Percentiles rank a stretch among this genome's conserved stretches.
These are phyloP conservation scores for Beauveria asiatica DNA, from an alignment of 2,329 filamentous ascomycete species.

Conservation along the genomic window DNA sequence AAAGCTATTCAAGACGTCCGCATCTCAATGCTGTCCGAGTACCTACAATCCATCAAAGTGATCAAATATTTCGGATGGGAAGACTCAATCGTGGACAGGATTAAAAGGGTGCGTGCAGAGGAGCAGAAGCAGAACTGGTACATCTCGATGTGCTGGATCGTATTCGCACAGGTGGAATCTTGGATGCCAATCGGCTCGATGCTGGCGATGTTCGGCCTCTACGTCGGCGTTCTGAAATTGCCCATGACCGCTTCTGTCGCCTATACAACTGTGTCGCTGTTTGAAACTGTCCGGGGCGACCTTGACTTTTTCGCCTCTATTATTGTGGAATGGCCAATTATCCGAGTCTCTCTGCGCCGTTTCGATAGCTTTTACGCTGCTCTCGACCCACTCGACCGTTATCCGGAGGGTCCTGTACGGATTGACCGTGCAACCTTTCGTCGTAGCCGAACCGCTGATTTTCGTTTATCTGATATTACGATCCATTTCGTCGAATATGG, in stretches of 20 bases:
- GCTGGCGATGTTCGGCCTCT: constrained; percentile 44
- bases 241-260: constrained; percentile 45
- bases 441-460: constrained; percentile 40
- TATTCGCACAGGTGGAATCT: constrained; percentile 40
- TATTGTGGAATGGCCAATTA: constrained; percentile 24
- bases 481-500: constrained; percentile 46
- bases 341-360: constrained; percentile 37
- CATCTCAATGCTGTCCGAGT: constrained; percentile 50
- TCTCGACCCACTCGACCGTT: constrained; percentile 38
- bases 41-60: constrained; percentile 46
- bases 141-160: constrained; percentile 37
- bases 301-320: constrained; percentile 40
- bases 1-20: constrained; percentile 47
- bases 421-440: constrained; percentile 39
- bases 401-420: constrained; percentile 40
- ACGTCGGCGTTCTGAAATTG: constrained; percentile 38
- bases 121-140: constrained; percentile 49
- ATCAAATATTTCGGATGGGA: constrained; percentile 58
- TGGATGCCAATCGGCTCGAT: constrained; percentile 44
- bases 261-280: constrained; percentile 46
- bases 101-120: constrained; percentile 37
- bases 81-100: constrained; percentile 38
- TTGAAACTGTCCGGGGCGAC: constrained; percentile 44
- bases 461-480: constrained; percentile 38
- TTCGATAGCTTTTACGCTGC: constrained; percentile 46